Evolutionary conservation across 352 stramenopile genomes (phyloP), one percentile per base, ranked within the genome.

Genomic region (Globisporangium parvum): DNA sequence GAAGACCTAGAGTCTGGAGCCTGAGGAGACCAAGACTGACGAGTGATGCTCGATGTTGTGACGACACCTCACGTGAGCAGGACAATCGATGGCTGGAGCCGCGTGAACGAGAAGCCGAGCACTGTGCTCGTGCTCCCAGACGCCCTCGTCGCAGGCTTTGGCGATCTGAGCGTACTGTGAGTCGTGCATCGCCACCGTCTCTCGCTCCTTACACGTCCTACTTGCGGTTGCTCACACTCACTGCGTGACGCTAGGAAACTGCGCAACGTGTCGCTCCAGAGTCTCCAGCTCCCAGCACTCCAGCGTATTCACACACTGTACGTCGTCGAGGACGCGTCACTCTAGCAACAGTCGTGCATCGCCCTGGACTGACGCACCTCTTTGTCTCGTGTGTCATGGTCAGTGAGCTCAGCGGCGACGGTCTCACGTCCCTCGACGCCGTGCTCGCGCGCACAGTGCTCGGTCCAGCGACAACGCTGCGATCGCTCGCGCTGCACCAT

Each of bases 321-420:
- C 15, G 55, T 51, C 23, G 17, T 5, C 6, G 26, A 15, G 12
- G 14, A 20, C 33, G 17, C 26, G 26, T 15, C 2, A 1, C 6
- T 17, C 47, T 26, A 17, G 18, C 24, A 11, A 14, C 31, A 28
- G 26, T 5, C 2, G 5, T 5, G 2, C 26, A 5, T 28, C 18
- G 47, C 9, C 12, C 11, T 5, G 1, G 15, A 42, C 37, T 51
- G 15, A 28, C 21, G 21, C 20, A 20, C 17, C 3, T 28, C 10
- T 42, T 3, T 41, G 20, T 55, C 14, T 33, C 18, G 31, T 10
- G 26, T 58, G 11, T 0, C 35, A 9, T 9, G 12, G 10, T 15
- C n/a, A 61, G 55, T 11, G 55, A 61, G 10, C 47, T 61, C n/a
- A 61, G 40, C 15, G 35, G 47, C 37, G 39, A 51, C 9, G 55